Evolutionary conservation across 2,329 filamentous ascomycete species (phyloP), one percentile per base, ranked within the genome.

Genomic region (Aureobasidium sp.): DNA sequence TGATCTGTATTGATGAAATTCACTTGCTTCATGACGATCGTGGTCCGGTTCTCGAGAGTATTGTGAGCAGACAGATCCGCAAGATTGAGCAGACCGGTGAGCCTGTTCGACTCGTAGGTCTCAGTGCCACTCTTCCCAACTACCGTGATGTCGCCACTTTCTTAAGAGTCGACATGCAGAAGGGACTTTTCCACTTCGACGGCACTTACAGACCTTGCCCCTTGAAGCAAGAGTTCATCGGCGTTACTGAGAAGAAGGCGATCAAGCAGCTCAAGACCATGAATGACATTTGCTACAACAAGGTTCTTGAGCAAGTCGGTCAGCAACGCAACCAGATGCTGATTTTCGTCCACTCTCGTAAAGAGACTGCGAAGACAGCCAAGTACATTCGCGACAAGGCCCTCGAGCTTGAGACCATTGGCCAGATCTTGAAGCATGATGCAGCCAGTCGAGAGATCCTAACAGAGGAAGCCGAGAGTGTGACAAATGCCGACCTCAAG

Each of bases 221-320:
- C 1, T 77, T 99, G 68, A 91, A 90, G 69, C 94, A 99, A 73
- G 95, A 99, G 74, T 99, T 97, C 71, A 90, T 99, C 67, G 94
- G 94, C 59, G 89, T 99, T 47, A 97, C 93, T 0, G 94, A 99
- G 68, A 95, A 94, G 78, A 97, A 97, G 74, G 90, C 94, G 6
- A 99, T 99, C 77, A 99, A 97, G 77, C 94, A 99, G 74, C 80
- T 99, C 61, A 97, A 97, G 81, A 95, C 90, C 0, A 99, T 99
- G 94, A 99, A 99, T 71, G 94, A 99, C 69, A 92, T 99, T 61
- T 97, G 91, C 63, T 99, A 99, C 75, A 95, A 87, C 66, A 99
- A 99, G 75, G 92, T 97, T 31, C 84, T 99, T 61, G 94, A 99
- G 75, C 93, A 97, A 72, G 93, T 97, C 34, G 94, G 94, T 7